Percentiles rank a stretch among this genome's conserved stretches.
Conservation (phyloP, 2,329 filamentous ascomycete species). For the Rugonectria rugulosa region DNA sequence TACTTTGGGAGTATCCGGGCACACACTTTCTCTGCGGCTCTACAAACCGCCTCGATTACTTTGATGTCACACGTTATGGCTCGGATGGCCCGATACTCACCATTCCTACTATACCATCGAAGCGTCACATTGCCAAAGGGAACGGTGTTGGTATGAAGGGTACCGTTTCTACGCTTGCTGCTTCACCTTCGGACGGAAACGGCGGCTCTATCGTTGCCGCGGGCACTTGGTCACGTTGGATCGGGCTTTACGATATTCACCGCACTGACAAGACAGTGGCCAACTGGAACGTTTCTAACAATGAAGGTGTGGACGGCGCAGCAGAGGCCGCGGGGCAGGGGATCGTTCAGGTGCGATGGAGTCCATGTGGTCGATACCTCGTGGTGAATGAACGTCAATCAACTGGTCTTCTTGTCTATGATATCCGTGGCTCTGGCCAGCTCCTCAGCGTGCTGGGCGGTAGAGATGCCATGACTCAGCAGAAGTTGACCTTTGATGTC, state of each 20-base stretch:
- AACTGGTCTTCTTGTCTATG: slow-evolving; percentile 65
- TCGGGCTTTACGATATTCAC: slow-evolving; percentile 68
- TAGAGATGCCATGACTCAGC: slow-evolving; percentile 60
- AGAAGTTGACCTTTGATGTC: slow-evolving; percentile 63
- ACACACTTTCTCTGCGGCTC: slow-evolving; percentile 69
- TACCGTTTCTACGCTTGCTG: slow-evolving; percentile 63
- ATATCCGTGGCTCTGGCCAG: slow-evolving; percentile 65
- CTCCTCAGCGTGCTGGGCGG: slow-evolving; percentile 63
- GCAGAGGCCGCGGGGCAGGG: slow-evolving; percentile 65
- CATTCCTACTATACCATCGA: slow-evolving; percentile 68
- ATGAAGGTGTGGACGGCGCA: slow-evolving; percentile 60
- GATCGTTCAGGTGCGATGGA: slow-evolving; percentile 68
- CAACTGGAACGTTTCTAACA: slow-evolving; percentile 67
- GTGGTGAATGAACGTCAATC: slow-evolving; percentile 68
- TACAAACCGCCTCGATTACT: slow-evolving; percentile 65
- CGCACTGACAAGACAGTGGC: slow-evolving; percentile 62
- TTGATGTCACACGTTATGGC: slow-evolving; percentile 63
- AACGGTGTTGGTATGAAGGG: slow-evolving; percentile 71
- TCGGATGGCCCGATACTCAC: slow-evolving; percentile 59
- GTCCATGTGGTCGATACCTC: slow-evolving; percentile 68
- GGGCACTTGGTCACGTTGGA: slow-evolving; percentile 69
- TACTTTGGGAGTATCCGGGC: slow-evolving; percentile 63
- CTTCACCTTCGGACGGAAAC: slow-evolving; percentile 49
- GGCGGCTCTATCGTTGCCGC: slow-evolving; percentile 59
- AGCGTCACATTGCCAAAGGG: slow-evolving; percentile 65